A percentile compares a stretch with the other conserved stretches of the same genome.
Evolutionary conservation across 768 basidiomycete genomes (phyloP).

Genomic region (Tricholoma sp.): DNA sequence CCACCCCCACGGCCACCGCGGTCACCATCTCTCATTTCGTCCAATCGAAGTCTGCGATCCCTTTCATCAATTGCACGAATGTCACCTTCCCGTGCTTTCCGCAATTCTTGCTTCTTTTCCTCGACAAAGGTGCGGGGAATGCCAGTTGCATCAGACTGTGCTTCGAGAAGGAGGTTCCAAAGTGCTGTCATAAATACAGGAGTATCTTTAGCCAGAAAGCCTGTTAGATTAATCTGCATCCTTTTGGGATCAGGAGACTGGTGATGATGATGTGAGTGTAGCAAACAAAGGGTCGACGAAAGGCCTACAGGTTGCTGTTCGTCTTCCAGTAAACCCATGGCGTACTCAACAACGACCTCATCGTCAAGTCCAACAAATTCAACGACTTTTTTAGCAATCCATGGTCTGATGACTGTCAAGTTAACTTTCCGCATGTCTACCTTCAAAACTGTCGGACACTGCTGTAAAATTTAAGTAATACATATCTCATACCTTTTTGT

Average conservation of each 20-base stretch:
- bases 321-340: slow-evolving; percentile 91
- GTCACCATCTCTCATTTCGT: slow-evolving; percentile 65
- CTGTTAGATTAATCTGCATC: slow-evolving; percentile 93
- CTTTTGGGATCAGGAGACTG: slow-evolving; percentile 90
- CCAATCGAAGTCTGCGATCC: slow-evolving; percentile 61
- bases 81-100: slow-evolving; percentile 61
- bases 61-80: slow-evolving; percentile 63
- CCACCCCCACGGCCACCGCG: slow-evolving; percentile 43
- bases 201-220: slow-evolving; percentile 88
- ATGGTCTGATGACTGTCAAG: slow-evolving; percentile 84
- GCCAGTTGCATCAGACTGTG: slow-evolving; percentile 83
- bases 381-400: slow-evolving; percentile 91
- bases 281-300: neutral
- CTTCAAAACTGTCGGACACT: slow-evolving; percentile 26
- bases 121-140: slow-evolving; percentile 89
- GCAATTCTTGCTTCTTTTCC: slow-evolving; percentile 88
- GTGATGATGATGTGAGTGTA: neutral
- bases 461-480: neutral
- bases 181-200: slow-evolving; percentile 81
- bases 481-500: slow-evolving; percentile 60
- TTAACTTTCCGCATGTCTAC: slow-evolving; percentile 98
- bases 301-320: slow-evolving; percentile 67
- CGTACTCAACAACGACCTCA: slow-evolving; percentile 95
- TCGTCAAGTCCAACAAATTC: slow-evolving; percentile 93
- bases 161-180: slow-evolving; percentile 91